Conservation (phyloP, 305 asterid genomes). For the Fraxinus albicans region DNA sequence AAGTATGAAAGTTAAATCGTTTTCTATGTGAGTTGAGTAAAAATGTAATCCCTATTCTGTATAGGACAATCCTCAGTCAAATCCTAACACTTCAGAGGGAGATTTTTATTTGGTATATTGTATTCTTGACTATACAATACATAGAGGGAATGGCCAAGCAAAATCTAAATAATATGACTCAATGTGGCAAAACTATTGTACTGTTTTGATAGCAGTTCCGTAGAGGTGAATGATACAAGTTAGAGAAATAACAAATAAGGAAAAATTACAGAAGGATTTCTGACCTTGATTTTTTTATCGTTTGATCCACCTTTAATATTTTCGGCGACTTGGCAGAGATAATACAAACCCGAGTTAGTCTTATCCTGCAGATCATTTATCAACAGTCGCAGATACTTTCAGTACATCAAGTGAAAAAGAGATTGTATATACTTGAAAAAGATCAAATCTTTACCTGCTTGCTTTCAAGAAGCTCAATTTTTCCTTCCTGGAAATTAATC, state of each 20-base stretch:
- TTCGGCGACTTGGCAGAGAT: conserved; percentile 74
- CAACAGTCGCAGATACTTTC: conserved; percentile 9
- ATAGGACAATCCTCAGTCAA: neutral
- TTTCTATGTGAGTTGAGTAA: neutral
- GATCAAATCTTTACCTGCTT: conserved; percentile 55
- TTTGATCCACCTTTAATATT: conserved; percentile 48
- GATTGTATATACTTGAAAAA: neutral
- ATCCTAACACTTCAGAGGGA: neutral
- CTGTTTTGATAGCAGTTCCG: neutral
- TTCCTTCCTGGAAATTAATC: conserved; percentile 59
- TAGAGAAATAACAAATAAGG: neutral
- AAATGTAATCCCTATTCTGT: neutral
- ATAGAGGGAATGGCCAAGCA: neutral
- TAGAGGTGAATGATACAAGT: neutral
- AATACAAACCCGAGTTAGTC: conserved; percentile 76
- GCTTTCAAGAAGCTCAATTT: conserved; percentile 68
- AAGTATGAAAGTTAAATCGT: neutral
- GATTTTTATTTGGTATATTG: neutral
- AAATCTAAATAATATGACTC: neutral
- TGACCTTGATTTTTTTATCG: conserved; percentile 59
- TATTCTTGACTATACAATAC: neutral
- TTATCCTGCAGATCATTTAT: conserved; percentile 49
- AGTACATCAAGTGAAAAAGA: neutral
- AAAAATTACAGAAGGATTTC: conserved; percentile 4
- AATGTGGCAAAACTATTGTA: neutral